Percentiles rank a stretch among this genome's conserved stretches.
Evolutionary conservation across 192 early-diverging fungal species (phyloP).

Genomic region (Entomortierella parvispora): DNA sequence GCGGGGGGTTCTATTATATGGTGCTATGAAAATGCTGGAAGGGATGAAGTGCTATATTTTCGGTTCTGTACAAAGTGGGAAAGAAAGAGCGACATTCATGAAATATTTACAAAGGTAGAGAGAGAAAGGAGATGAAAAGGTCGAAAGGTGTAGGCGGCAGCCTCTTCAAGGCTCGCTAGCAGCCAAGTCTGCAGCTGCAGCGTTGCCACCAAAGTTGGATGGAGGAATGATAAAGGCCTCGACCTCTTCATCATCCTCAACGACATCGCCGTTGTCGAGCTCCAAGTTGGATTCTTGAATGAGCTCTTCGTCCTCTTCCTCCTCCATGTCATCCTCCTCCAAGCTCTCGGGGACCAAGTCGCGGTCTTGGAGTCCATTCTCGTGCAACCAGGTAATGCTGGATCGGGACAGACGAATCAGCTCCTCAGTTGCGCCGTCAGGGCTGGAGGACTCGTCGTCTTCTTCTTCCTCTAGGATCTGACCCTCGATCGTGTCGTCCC

Average conservation of each 20-base stretch:
- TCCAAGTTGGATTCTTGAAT: background rate
- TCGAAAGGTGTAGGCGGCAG: too few relatives aligned
- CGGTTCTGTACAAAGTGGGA: too few relatives aligned
- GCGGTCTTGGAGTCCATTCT: conserved; percentile 18
- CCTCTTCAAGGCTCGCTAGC: conserved; percentile 1
- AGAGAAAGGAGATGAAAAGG: background rate
- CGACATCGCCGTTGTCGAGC: background rate
- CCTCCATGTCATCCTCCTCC: conserved; percentile 8
- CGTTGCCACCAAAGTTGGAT: conserved; percentile 16
- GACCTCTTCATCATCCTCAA: background rate
- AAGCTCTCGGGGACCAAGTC: conserved; percentile 12
- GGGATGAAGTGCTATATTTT: too few relatives aligned
- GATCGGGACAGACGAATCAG: too few relatives aligned
- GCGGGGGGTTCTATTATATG: too few relatives aligned
- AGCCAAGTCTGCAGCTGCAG: conserved; percentile 33
- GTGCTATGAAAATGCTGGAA: too few relatives aligned
- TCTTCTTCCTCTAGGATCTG: conserved; percentile 39
- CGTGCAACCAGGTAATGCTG: conserved; percentile 2
- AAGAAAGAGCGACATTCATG: too few relatives aligned
- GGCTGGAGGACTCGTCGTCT: background rate
- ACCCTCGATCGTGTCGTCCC: conserved; percentile 45
- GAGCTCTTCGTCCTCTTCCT: background rate
- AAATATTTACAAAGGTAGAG: conserved; percentile 10
- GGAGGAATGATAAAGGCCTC: background rate
- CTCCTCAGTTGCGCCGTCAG: too few relatives aligned